Evolutionary conservation across 306 rosid species (phyloP), one percentile per base, ranked within the genome.

Genomic region (Cucurbita argyrosperma): DNA sequence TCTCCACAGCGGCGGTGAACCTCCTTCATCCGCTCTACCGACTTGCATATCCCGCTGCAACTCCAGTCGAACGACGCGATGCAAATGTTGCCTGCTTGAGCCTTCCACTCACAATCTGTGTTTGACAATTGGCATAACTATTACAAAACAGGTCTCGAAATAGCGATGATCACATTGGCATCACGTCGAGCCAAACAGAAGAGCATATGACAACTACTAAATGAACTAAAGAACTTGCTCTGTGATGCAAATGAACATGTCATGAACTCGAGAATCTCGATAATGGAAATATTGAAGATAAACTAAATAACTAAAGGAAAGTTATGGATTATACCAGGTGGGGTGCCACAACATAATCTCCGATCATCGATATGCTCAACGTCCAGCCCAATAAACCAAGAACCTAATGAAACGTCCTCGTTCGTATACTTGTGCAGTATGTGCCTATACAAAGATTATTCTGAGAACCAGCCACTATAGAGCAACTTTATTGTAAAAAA

Each of bases 91-190:
- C 90, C 90, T 8, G 90, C 90, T 74, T 86, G 87, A 64, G 87
- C 90, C 79, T 86, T 86, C 90, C 90, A 86, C 74, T 83, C 90
- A 23, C 90, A 86, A 79, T 86, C 90, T 86, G 80, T 50, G 73
- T 69, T 79, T 64, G 50, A 62, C 65, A 69, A 55, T 69, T 79
- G 38, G 5, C 57, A 65, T 37, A 39, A 58, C 0, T 30, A 52
- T 3, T 4, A 16, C 19, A 11, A 16, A 16, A 35, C 49, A 16
- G 6, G 15, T 14, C 19, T 51, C 0, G 54, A 18, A 2, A 51
- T 71, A 35, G 46, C 7, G 75, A 30, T 10, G 4, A 15, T 65
- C 35, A 19, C 71, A 45, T 66, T 5, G 1, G 23, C 10, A 14
- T 66, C 23, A 21, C 0, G 16, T 11, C 55, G 7, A 66, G 39